Evolutionary conservation across 2,329 filamentous ascomycete genomes (phyloP).

Genomic region (Claviceps lovelessii): DNA sequence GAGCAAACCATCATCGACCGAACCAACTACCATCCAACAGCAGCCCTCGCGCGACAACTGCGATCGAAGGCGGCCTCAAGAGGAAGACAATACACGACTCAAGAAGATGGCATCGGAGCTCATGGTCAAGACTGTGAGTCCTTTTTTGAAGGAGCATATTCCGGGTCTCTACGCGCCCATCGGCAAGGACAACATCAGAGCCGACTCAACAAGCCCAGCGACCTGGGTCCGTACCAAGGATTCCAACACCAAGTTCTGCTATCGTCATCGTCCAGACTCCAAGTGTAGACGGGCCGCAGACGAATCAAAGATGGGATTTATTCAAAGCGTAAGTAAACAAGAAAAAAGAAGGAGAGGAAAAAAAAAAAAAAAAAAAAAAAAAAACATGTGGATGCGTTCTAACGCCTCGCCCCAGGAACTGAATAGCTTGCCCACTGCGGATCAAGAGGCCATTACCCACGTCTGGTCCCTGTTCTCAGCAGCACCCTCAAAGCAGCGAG

Average conservation of each 20-base stretch:
- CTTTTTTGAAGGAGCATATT: conserved; percentile 83
- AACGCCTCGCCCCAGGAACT: conserved; percentile 47
- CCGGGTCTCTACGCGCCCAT: conserved; percentile 75
- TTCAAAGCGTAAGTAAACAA: conserved; percentile 57
- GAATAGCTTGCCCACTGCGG: conserved; percentile 62
- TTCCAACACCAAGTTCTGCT: conserved; percentile 83
- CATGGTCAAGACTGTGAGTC: conserved; percentile 64
- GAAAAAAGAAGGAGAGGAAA: background rate
- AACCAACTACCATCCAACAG: conserved; percentile 6
- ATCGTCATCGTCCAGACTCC: conserved; percentile 82
- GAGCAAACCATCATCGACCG: conserved; percentile 3
- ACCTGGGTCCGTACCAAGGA: conserved; percentile 26
- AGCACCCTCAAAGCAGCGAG: conserved; percentile 81
- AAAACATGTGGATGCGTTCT: background rate
- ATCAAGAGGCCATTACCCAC: conserved; percentile 91
- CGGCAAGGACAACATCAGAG: conserved; percentile 35
- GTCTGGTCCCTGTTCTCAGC: conserved; percentile 98
- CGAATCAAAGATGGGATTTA: conserved; percentile 88
- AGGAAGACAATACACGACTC: conserved; percentile 34
- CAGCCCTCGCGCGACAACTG: conserved; percentile 30
- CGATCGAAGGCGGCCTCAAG: conserved; percentile 35
- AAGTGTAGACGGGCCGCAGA: conserved; percentile 89
- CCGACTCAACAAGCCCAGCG: conserved; percentile 9
- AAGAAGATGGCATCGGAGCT: conserved; percentile 49
- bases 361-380: background rate